Conservation (phyloP, 768 basidiomycete genomes). For the Auriscalpium orientale region DNA sequence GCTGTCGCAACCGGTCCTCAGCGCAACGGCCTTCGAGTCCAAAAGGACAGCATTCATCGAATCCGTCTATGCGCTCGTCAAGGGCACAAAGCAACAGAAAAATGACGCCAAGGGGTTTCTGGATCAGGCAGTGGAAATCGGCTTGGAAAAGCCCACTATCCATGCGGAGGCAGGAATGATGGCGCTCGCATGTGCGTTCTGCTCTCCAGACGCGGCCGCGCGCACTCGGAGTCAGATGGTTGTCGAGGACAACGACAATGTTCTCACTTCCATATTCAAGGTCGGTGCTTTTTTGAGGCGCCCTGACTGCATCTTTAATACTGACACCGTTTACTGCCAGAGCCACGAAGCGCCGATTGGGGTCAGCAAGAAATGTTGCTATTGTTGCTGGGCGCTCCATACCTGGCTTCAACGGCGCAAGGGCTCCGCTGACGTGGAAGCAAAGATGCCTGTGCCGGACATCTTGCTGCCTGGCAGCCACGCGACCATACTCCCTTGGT, state of each 20-base stretch:
- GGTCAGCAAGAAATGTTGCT: not conserved
- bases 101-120: not conserved
- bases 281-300: too few species aligned
- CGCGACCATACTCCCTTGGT: too few species aligned
- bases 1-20: not conserved
- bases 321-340: not conserved
- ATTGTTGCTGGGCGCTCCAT: not conserved
- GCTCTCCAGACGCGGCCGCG: not conserved
- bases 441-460: too few species aligned
- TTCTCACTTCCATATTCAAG: too few species aligned
- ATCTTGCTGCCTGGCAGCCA: too few species aligned
- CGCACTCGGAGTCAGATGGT: too few species aligned
- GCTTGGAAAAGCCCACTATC: not conserved
- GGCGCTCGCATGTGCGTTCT: not conserved
- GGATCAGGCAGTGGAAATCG: not conserved
- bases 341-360: not conserved
- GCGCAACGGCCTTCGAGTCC: not conserved
- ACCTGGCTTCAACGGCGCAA: not conserved
- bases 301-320: too few species aligned
- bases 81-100: not conserved
- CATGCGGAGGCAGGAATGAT: not conserved
- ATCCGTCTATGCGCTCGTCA: not conserved
- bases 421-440: not conserved
- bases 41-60: not conserved
- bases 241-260: too few species aligned